Evolutionary conservation across 2,329 filamentous ascomycete species (phyloP).

Genomic region (Verticillium nonalfalfae): DNA sequence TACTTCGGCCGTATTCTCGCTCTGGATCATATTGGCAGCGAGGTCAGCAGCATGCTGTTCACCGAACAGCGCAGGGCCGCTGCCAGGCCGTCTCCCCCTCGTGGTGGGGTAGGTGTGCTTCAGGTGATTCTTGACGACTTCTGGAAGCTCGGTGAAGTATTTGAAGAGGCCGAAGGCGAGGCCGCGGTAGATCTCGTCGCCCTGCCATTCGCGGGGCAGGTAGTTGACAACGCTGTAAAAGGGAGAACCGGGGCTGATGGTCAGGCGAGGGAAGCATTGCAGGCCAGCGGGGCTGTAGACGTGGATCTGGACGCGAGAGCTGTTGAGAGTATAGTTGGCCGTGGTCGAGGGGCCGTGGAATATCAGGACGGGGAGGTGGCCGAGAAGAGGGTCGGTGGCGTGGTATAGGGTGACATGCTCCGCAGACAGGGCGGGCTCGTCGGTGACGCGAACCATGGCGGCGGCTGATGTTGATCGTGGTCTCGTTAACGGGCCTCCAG

Average conservation of each 20-base stretch:
- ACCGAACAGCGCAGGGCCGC: conserved; percentile 67
- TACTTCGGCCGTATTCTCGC: conserved; percentile 70
- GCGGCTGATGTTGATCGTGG: conserved; percentile 10
- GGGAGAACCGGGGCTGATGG: conserved; percentile 85
- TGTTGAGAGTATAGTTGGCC: conserved; percentile 78
- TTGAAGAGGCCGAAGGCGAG: conserved; percentile 90
- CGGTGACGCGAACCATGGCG: conserved; percentile 77
- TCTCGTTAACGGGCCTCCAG: conserved; percentile 15
- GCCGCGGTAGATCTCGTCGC: conserved; percentile 86
- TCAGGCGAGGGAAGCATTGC: conserved; percentile 83
- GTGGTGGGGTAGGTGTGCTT: conserved; percentile 49
- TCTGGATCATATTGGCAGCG: conserved; percentile 74
- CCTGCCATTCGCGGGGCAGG: conserved; percentile 88
- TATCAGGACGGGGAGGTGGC: conserved; percentile 74
- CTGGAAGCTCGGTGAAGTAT: conserved; percentile 85
- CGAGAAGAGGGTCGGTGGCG: conserved; percentile 76
- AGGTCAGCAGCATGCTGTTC: conserved; percentile 91
- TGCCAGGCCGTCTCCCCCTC: conserved; percentile 52
- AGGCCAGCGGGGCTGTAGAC: conserved; percentile 86
- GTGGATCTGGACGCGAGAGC: conserved; percentile 90
- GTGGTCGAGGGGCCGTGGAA: conserved; percentile 92
- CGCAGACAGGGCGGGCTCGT: conserved; percentile 71
- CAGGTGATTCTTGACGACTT: conserved; percentile 67
- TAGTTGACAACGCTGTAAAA: conserved; percentile 87
- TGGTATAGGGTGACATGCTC: conserved; percentile 85